A percentile compares a stretch with the other conserved stretches of the same genome.
phyloP scores from a whole-genome alignment of 805 yeast species.

The Yarrowia porcina region DNA sequence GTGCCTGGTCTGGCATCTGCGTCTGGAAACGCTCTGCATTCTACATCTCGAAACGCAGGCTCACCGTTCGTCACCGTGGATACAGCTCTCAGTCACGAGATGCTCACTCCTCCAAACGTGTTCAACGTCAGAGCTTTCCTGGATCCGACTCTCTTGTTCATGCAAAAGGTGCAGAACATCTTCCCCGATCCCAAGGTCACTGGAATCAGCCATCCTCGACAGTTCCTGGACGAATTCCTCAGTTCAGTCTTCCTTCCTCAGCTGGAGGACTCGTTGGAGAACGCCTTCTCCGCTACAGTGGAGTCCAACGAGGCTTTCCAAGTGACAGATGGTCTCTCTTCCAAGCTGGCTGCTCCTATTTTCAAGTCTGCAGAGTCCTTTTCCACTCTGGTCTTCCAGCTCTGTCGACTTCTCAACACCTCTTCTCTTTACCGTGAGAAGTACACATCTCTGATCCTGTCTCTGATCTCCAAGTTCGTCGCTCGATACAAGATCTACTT shows the following conservation, averaged over 20 bases:
- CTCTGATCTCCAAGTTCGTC: constrained; percentile 32
- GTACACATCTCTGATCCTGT: constrained; percentile 44
- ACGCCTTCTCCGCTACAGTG: constrained; percentile 50
- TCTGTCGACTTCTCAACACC: constrained; percentile 57
- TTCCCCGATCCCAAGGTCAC: constrained; percentile 41
- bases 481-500: constrained; percentile 27
- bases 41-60: constrained; percentile 38
- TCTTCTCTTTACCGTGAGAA: constrained; percentile 57
- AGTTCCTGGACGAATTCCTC: constrained; percentile 63
- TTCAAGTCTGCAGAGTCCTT: constrained; percentile 47
- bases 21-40: constrained; percentile 37
- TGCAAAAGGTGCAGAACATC: constrained; percentile 53
- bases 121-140: constrained; percentile 76
- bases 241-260: constrained; percentile 59
- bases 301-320: constrained; percentile 43
- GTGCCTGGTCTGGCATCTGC: constrained; percentile 62
- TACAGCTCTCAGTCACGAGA: constrained; percentile 55
- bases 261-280: constrained; percentile 53
- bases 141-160: constrained; percentile 67
- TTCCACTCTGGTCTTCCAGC: constrained; percentile 46
- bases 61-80: constrained; percentile 60
- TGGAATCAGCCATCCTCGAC: constrained; percentile 32
- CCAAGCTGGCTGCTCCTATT: constrained; percentile 36
- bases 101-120: constrained; percentile 64
- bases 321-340: constrained; percentile 35